Conservation (phyloP, 179 eudicot genomes). For the Carnegiea gigantea region DNA sequence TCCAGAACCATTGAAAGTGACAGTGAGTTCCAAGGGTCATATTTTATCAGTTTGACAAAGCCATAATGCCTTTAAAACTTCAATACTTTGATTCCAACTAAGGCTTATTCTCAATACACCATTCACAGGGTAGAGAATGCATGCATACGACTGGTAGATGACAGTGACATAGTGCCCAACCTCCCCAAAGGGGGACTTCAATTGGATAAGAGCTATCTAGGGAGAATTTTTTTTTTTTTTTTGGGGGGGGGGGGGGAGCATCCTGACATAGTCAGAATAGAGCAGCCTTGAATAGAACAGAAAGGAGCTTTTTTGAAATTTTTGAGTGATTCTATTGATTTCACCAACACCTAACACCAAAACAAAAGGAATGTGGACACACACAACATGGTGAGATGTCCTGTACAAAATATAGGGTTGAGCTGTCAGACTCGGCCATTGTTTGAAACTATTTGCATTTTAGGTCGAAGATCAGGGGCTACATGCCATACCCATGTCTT, state of each 20-base stretch:
- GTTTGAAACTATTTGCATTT: too few species aligned
- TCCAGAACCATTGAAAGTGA: conserved; percentile 11
- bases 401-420: too few species aligned
- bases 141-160: background rate
- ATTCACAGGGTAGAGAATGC: background rate
- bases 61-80: background rate
- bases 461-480: too few species aligned
- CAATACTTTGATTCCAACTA: background rate
- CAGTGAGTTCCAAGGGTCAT: background rate
- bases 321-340: background rate
- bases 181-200: background rate
- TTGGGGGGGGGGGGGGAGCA: background rate
- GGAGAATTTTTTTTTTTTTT: too few species aligned
- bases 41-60: conserved; percentile 15
- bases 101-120: conserved; percentile 17
- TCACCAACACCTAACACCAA: background rate
- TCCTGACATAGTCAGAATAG: background rate
- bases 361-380: too few species aligned
- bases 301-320: background rate
- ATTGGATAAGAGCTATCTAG: background rate
- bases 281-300: too few species aligned
- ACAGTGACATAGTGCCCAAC: background rate
- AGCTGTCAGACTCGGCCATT: too few species aligned
- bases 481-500: too few species aligned
- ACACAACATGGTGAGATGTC: too few species aligned